These are phyloP conservation scores for Ceratobasidium sp. DNA, from an alignment of 1,284 basidiomycete genomes.

Conservation along the genomic window DNA sequence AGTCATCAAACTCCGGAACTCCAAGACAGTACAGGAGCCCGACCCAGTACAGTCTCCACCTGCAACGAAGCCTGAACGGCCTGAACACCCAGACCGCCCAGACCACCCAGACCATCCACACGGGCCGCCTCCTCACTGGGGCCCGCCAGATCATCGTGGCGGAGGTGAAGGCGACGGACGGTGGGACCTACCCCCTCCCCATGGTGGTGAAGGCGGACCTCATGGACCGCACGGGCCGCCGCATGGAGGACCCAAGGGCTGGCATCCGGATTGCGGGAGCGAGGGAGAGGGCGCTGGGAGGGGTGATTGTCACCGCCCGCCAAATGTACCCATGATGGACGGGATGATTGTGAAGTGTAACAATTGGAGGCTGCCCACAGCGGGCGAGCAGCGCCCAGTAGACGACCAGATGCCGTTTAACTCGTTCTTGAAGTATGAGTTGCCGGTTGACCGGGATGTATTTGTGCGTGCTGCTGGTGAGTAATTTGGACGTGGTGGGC, in stretches of 20 bases:
- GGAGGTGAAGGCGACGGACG: conserved; percentile 17
- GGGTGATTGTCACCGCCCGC: conserved; percentile 32
- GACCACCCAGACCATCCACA: not conserved
- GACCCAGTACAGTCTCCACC: conserved; percentile 24
- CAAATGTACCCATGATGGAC: conserved; percentile 18
- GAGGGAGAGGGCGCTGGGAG: conserved; percentile 1
- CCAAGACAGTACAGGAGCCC: conserved; percentile 7
- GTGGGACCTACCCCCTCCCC: conserved; percentile 21
- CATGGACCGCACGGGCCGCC: not conserved
- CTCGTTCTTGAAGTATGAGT: conserved; percentile 25
- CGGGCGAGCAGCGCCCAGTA: conserved; percentile 16
- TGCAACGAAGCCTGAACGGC: not conserved
- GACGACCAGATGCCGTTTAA: conserved; percentile 35
- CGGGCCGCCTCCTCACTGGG: not conserved
- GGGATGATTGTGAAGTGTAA: conserved; percentile 26
- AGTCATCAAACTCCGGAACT: conserved; percentile 16
- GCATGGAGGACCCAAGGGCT: conserved; percentile 6
- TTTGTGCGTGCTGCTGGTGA: conserved; percentile 30
- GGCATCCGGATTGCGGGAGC: conserved; percentile 28
- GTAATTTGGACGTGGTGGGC: not conserved
- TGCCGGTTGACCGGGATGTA: conserved; percentile 26
- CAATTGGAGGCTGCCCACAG: conserved; percentile 21
- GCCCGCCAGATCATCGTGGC: not conserved
- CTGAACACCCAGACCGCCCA: not conserved
- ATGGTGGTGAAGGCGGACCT: conserved; percentile 9